phyloP scores from a whole-genome alignment of 805 yeast genomes.

The Maudiozyma turicensis region DNA sequence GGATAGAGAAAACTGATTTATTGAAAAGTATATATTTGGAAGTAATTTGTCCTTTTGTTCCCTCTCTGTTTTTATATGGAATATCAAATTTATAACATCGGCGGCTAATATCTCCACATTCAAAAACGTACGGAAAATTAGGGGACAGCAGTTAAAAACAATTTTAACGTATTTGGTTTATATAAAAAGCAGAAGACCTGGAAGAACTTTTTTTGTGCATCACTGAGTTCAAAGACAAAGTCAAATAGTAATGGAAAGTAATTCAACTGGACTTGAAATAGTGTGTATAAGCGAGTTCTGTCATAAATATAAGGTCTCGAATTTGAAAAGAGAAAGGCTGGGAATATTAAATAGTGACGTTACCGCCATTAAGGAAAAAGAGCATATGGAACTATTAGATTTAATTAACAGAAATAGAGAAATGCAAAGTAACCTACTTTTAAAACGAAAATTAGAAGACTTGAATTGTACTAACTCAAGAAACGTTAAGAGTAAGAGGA shows the following conservation, averaged over 20 bases:
- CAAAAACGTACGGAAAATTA: too few relatives aligned
- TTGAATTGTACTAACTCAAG: not conserved
- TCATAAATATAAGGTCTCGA: slow-evolving; percentile 2
- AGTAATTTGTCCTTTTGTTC: too few relatives aligned
- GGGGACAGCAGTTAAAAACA: too few relatives aligned
- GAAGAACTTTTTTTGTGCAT: not conserved
- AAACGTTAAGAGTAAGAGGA: not conserved
- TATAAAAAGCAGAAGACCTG: not conserved
- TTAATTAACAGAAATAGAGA: not conserved
- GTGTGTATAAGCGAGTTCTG: slow-evolving; percentile 3
- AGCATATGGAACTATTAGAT: slow-evolving; percentile 2
- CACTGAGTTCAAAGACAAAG: not conserved
- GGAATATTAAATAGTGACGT: slow-evolving; percentile 8
- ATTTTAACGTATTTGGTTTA: too few relatives aligned
- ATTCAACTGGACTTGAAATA: not conserved
- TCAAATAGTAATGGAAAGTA: not conserved
- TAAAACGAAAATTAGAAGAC: not conserved
- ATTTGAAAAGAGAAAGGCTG: not conserved
- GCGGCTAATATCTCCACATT: too few relatives aligned
- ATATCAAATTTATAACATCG: too few relatives aligned
- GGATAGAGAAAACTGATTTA: too few relatives aligned
- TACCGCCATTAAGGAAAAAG: slow-evolving; percentile 2
- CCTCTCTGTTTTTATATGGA: too few relatives aligned
- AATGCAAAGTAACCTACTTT: not conserved
- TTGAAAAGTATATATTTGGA: too few relatives aligned